Percentiles rank a stretch among this genome's conserved stretches.
phyloP scores from a whole-genome alignment of 1,139 yeast species.

The Yamadazyma pseudoaaseri region DNA sequence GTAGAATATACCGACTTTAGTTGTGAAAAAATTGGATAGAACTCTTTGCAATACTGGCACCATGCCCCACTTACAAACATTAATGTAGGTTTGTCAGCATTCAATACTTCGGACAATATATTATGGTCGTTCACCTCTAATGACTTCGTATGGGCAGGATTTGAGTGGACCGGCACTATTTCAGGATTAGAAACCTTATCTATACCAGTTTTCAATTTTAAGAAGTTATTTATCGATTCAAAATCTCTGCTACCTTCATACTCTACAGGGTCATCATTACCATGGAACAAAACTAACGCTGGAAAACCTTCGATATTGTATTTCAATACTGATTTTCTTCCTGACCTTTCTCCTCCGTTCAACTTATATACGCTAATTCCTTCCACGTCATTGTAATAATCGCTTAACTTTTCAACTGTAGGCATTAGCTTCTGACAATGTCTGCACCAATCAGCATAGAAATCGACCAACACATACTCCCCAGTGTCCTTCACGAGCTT shows the following conservation, averaged over 20 bases:
- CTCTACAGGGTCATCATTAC: constrained; percentile 47
- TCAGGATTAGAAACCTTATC: constrained; percentile 17
- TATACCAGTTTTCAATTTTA: constrained; percentile 34
- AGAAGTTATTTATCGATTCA: constrained; percentile 45
- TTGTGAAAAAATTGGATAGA: constrained; percentile 62
- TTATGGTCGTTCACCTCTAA: constrained; percentile 37
- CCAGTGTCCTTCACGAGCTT: constrained; percentile 54
- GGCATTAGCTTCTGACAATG: constrained; percentile 74
- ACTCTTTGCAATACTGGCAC: constrained; percentile 74
- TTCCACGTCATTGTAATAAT: constrained; percentile 44
- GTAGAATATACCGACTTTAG: constrained; percentile 51
- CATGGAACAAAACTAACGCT: constrained; percentile 56
- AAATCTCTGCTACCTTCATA: constrained; percentile 50
- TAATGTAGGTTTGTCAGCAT: constrained; percentile 58
- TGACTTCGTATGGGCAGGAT: constrained; percentile 2
- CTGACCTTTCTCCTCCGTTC: constrained; percentile 63
- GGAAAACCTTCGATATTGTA: constrained; percentile 67
- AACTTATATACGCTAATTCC: constrained; percentile 57
- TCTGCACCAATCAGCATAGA: constrained; percentile 80
- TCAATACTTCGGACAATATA: constrained; percentile 52
- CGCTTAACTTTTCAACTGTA: constrained; percentile 57
- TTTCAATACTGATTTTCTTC: constrained; percentile 51
- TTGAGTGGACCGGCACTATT: constrained; percentile 9
- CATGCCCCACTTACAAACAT: constrained; percentile 77
- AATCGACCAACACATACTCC: constrained; percentile 67